A percentile compares a stretch with the other conserved stretches of the same genome.
Conservation (phyloP, 75 land plant species). For the Sequoiadendron giganteum region DNA sequence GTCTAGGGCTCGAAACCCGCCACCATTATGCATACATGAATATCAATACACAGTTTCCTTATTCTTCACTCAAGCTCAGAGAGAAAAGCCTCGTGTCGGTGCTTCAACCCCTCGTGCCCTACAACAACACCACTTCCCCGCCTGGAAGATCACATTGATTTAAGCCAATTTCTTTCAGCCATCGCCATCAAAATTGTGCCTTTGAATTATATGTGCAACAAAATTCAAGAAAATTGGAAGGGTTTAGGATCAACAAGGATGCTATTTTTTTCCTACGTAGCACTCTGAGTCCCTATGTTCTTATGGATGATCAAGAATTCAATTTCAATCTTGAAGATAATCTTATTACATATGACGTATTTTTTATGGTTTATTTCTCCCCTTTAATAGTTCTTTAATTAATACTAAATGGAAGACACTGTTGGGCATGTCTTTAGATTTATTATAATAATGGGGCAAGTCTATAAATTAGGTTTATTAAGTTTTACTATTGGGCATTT, state of each 20-base stretch:
- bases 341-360: constrained; percentile 11
- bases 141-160: neutral
- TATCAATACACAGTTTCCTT: neutral
- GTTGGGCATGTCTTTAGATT: neutral
- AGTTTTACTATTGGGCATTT: neutral
- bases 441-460: neutral
- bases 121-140: constrained; percentile 1
- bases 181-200: constrained; percentile 19
- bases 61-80: constrained; percentile 38
- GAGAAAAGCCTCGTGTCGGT: constrained; percentile 78
- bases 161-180: neutral
- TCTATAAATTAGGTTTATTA: neutral
- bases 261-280: constrained; percentile 40
- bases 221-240: constrained; percentile 8
- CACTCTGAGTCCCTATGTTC: constrained; percentile 40
- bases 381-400: no score
- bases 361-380: neutral
- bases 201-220: constrained; percentile 16
- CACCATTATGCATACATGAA: neutral
- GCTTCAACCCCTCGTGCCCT: constrained; percentile 62
- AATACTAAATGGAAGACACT: no score
- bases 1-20: constrained; percentile 24
- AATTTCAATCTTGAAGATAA: constrained; percentile 40
- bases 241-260: constrained; percentile 23
- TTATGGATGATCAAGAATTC: constrained; percentile 27